phyloP scores from a whole-genome alignment of 2,329 filamentous ascomycete genomes.

The Aspergillus tubingensis region DNA sequence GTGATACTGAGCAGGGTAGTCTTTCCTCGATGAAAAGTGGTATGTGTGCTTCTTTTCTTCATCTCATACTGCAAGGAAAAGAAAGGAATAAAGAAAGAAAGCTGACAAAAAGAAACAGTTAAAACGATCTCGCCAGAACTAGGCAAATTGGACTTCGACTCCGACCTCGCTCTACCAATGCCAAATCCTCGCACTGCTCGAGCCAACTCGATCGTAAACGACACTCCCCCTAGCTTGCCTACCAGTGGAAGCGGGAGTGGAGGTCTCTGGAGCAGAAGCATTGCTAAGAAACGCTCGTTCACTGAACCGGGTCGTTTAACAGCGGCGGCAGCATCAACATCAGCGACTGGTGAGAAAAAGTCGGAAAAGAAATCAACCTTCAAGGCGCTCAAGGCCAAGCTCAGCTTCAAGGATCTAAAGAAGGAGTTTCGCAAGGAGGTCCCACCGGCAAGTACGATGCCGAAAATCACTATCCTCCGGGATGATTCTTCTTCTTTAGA shows the following conservation, averaged over 20 bases:
- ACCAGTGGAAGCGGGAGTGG: background rate
- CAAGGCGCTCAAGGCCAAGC: conserved; percentile 30
- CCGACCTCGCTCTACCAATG: conserved; percentile 32
- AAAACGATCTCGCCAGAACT: background rate
- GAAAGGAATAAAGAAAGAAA: background rate
- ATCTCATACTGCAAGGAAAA: background rate
- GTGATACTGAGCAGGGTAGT: background rate
- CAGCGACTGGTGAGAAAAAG: background rate
- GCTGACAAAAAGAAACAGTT: background rate
- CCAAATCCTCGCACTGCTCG: conserved; percentile 24
- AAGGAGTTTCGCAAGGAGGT: conserved; percentile 27
- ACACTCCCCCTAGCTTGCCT: background rate
- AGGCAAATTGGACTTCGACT: conserved; percentile 26
- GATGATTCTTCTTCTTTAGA: conserved; percentile 1
- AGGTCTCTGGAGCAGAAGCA: conserved; percentile 4
- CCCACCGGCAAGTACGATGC: conserved; percentile 15
- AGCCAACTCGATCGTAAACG: conserved; percentile 1
- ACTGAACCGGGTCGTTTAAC: conserved; percentile 15
- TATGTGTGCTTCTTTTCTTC: background rate
- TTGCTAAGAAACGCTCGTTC: conserved; percentile 19
- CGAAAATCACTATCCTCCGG: conserved; percentile 1
- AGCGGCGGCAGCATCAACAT: background rate
- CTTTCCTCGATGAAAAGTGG: background rate
- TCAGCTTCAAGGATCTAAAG: conserved; percentile 33
- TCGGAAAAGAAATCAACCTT: conserved; percentile 25